Base-by-base conservation (phyloP, 2,329 filamentous ascomycete species). In the Huntiella omanensis region DNA sequence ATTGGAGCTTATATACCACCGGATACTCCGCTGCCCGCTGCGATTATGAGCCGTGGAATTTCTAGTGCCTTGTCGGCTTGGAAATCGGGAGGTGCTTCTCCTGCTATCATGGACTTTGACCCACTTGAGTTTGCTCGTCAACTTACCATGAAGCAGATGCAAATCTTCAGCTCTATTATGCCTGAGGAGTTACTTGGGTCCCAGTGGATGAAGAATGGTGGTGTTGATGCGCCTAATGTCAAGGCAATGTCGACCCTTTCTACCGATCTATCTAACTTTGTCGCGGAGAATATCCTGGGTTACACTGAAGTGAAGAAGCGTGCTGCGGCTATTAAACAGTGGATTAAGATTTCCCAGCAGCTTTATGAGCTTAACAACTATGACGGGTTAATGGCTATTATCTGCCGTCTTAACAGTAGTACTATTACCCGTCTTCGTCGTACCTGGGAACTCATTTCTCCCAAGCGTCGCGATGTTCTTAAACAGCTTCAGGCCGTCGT, bases 331-430 rank as follows among this genome's bases (percentile, higher is more conserved):
- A 91, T 98, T 64, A 96, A 98, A 66, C 87, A 96, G 55, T 98
- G 91, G 91, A 83, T 95, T 59, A 98, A 96, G 68, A 78, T 96
- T 54, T 85, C 84, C 1, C 73, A 81, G 54, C 83, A 83, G 55
- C 93, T 85, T 53, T 67, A 92, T 4, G 83, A 91, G 56, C 71
- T 96, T 19, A 81, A 91, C 64, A 98, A 98, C 64, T 98, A 95
- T 55, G 88, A 98, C 57, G 84, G 85, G 0, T 66, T 98, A 8
- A 95, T 96, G 86, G 86, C 91, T 5, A 94, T 98, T 54, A 85
- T 94, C 56, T 95, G 87, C 66, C 87, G 83, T 7, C 64, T 98
- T 42, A 93, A 93, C 62, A 87, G 83, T 48, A 93, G 87, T 12
- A 88, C 86, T 55, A 88, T 98, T 54, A 77, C 77, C 46, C 83